Conservation (phyloP, 2,329 filamentous ascomycete species). For the Pochonia chlamydosporia region DNA sequence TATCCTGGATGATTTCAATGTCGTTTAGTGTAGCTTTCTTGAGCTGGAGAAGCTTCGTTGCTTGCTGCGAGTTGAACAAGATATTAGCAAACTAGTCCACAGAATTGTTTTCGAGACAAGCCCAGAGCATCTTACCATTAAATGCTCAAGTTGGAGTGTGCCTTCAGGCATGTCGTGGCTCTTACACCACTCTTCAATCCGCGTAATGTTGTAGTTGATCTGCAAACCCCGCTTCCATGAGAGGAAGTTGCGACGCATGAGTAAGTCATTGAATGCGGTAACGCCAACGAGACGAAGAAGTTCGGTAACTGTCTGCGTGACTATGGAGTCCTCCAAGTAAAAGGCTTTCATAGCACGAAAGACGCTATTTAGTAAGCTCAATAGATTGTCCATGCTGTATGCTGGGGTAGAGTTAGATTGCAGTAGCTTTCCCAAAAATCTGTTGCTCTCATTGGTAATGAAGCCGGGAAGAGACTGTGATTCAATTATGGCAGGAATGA, state of each 20-base stretch:
- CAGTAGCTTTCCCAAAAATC: slow-evolving; percentile 94
- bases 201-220: slow-evolving; percentile 99
- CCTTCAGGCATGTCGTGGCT: slow-evolving; percentile 99
- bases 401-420: slow-evolving; percentile 85
- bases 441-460: slow-evolving; percentile 96
- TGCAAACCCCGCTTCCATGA: slow-evolving; percentile 99
- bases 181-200: slow-evolving; percentile 99
- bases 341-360: slow-evolving; percentile 99
- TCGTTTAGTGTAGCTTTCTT: slow-evolving; percentile 99
- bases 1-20: slow-evolving; percentile 99
- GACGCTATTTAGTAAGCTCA: slow-evolving; percentile 92
- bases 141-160: slow-evolving; percentile 91
- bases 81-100: slow-evolving; percentile 35
- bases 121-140: slow-evolving; percentile 72
- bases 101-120: slow-evolving; percentile 14
- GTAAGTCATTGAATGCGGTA: slow-evolving; percentile 94
- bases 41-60: slow-evolving; percentile 92
- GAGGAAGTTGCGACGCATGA: slow-evolving; percentile 97
- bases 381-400: slow-evolving; percentile 99
- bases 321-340: slow-evolving; percentile 93
- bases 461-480: slow-evolving; percentile 97
- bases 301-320: slow-evolving; percentile 92
- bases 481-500: slow-evolving; percentile 97
- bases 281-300: slow-evolving; percentile 89
- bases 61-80: slow-evolving; percentile 48